These are phyloP conservation scores for Scenedesmus sp. DNA, from an alignment of 163 green algal genomes.

Conservation along the genomic window DNA sequence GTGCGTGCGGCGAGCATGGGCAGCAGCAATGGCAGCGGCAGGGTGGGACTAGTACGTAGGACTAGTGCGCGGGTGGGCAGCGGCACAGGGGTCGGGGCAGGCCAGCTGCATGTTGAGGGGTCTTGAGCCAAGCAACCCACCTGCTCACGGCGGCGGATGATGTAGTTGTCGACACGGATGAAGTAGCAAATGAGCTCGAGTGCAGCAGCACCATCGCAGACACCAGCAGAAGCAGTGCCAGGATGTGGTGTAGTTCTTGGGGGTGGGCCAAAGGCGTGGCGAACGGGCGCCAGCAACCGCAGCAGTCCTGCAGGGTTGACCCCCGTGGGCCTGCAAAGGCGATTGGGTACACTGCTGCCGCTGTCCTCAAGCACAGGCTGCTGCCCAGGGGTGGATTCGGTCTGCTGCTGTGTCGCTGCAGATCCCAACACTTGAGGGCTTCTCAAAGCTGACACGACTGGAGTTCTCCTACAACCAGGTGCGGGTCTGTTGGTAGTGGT, in stretches of 20 bases:
- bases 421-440: constrained; percentile 71
- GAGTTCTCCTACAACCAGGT: constrained; percentile 84
- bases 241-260: no score
- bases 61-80: neutral
- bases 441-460: constrained; percentile 71
- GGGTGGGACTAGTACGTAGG: no score
- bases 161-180: no score
- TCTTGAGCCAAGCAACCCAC: no score
- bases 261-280: no score
- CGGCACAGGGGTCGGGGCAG: neutral
- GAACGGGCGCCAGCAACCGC: constrained; percentile 21
- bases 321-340: neutral
- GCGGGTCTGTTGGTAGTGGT: neutral
- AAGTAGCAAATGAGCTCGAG: no score
- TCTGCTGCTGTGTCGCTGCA: neutral
- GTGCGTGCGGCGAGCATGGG: neutral
- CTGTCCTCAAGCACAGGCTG: neutral
- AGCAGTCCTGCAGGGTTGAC: neutral
- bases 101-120: no score
- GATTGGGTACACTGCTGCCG: neutral
- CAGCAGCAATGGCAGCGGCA: neutral
- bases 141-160: neutral
- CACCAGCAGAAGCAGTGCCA: no score
- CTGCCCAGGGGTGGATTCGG: neutral
- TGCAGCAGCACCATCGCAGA: no score